Evolutionary conservation across 805 yeast genomes (phyloP), one percentile per base, ranked within the genome.

Genomic region (Tetrapisispora arboricola): DNA sequence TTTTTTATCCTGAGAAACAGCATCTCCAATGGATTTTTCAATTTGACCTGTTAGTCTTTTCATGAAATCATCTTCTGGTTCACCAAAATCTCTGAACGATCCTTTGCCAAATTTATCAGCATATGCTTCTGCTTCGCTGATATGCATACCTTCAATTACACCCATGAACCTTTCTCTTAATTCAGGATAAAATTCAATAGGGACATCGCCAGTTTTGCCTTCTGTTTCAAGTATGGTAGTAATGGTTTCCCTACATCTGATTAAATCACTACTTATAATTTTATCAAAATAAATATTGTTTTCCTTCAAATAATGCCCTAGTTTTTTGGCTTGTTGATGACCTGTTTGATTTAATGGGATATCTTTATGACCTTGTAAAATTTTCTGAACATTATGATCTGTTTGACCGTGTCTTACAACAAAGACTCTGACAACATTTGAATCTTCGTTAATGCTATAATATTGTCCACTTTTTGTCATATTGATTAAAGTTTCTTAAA

Each of bases 381-480:
- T 80, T 60, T 76, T 80, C 40, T 71, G 55, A 29, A 70, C 68
- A 55, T 85, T 85, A 59, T 80, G 78, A 42, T 78, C 78, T 0
- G 95, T 85, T 57, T 82, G 92, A 1, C 95, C 95, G 51, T 85
- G 95, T 52, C 95, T 73, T 4, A 85, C 74, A 5, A 84, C 58
- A 48, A 80, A 79, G 3, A 83, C 51, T 20, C 83, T 64, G 2
- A 75, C 55, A 8, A 60, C 49, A 5, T 57, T 47, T 3, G 59
- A 51, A 47, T 70, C 68, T 2, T 50, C 49, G 49, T 71, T 73
- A 19, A 45, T 40, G 36, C 39, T 10, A 36, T 52, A 50, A 36
- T 41, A 47, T 16, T 20, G 49, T 8, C 40, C 39, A 17, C 44
- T 48, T 13, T 37, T 44, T 10, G 50, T 50, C 59, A 55, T 51